Evolutionary conservation across 2,329 filamentous ascomycete genomes (phyloP), one percentile per base, ranked within the genome.

Genomic region (Apiospora koreana): DNA sequence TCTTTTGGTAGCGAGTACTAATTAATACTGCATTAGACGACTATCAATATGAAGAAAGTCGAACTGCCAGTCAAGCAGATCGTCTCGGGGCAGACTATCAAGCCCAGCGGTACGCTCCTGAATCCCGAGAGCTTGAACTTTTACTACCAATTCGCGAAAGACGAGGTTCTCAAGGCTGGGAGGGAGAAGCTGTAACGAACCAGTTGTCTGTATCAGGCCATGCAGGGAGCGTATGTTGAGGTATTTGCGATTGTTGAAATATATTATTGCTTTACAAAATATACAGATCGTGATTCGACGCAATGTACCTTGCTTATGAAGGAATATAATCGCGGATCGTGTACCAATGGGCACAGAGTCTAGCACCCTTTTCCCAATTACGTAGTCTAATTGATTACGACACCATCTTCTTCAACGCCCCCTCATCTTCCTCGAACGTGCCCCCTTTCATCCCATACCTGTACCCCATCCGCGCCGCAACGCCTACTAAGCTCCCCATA

Each of bases 1-100:
- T 65, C 25, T 23, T 12, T 43, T 38, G 28, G 14, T 62, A 25
- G 18, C 18, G n/a, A 3, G 50, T 10, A 43, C 21, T 25, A 46
- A 23, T 16, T 25, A 7, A 38, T 18, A 7, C 16, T 14, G 31
- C n/a, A 1, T 31, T n/a, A 94, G 90, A 93, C 91, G 0, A 96
- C 93, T 0, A 90, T 96, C 72, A 96, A 95, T 77, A 81, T 93
- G 67, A 96, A 96, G 79, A 96, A 96, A 80, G 93, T 96, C 4
- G 93, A 96, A 79, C 76, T 96, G 68, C 93, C 93, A 0, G 92
- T 96, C 41, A 96, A 96, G 82, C 91, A 93, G 77, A 96, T 96
- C 73, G 91, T 96, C 0, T 94, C 89, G 0, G 93, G 93, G 0
- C 89, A 90, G 75, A 88, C 83, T 31, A 88, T 96, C 77, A 94